These are phyloP conservation scores for Naganishia sp. DNA, from an alignment of 1,284 basidiomycete genomes.

Conservation along the genomic window DNA sequence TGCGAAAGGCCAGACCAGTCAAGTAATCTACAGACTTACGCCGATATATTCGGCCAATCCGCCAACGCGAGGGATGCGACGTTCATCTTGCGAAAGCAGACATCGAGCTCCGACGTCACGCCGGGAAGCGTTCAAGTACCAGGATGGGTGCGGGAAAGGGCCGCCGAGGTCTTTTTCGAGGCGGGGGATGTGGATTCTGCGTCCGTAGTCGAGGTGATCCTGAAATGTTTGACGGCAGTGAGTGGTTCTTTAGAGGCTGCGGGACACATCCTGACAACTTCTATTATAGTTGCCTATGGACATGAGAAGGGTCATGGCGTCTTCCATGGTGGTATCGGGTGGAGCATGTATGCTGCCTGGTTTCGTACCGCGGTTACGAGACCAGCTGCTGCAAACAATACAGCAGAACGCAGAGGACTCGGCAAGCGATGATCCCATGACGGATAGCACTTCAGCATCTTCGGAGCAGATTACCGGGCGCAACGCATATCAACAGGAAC, in stretches of 20 bases:
- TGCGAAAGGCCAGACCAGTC: slow-evolving; percentile 20
- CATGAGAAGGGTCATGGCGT: slow-evolving; percentile 74
- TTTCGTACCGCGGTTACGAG: slow-evolving; percentile 80
- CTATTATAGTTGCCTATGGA: slow-evolving; percentile 76
- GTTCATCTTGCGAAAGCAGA: slow-evolving; percentile 15
- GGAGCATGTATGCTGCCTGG: slow-evolving; percentile 90
- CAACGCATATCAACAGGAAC: slow-evolving; percentile 34
- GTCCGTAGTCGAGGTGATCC: slow-evolving; percentile 75
- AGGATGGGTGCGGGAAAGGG: slow-evolving; percentile 90
- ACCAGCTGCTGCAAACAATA: slow-evolving; percentile 68
- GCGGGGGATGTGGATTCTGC: slow-evolving; percentile 78
- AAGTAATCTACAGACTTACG: slow-evolving; percentile 21
- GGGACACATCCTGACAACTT: slow-evolving; percentile 5
- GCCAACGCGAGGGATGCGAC: slow-evolving; percentile 12
- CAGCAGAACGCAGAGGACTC: slow-evolving; percentile 53
- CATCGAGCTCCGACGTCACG: slow-evolving; percentile 30
- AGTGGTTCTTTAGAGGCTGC: slow-evolving; percentile 32
- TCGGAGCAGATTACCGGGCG: slow-evolving; percentile 11
- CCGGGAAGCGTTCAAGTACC: slow-evolving; percentile 60
- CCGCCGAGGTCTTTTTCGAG: slow-evolving; percentile 86
- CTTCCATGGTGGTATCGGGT: slow-evolving; percentile 79
- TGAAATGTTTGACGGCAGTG: slow-evolving; percentile 77
- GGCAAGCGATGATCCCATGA: slow-evolving; percentile 34
- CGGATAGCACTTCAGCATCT: not conserved
- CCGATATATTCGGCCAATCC: not conserved